These are phyloP conservation scores for Flaveria floridana DNA, from an alignment of 140 eudicot genomes.

Conservation along the genomic window DNA sequence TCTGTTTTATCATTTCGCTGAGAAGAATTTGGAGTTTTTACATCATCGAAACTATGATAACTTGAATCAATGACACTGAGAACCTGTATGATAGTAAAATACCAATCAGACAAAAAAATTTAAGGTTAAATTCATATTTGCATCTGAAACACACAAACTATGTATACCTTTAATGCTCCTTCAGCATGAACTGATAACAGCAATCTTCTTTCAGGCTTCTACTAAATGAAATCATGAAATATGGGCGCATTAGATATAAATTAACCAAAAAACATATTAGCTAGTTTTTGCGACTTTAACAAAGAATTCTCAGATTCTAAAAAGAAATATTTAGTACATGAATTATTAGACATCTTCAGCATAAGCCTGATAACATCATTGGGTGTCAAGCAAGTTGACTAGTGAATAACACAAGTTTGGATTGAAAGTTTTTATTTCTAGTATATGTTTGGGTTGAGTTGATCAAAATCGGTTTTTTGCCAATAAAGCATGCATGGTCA, in stretches of 20 bases:
- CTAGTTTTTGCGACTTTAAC: constrained; percentile 1
- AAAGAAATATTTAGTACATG: not conserved
- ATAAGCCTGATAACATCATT: constrained; percentile 2
- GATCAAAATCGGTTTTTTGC: not conserved
- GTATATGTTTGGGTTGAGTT: not conserved
- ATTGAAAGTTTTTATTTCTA: not conserved
- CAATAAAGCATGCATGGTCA: not conserved
- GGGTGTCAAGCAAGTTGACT: not conserved
- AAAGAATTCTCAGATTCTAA: not conserved
- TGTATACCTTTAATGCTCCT: constrained; percentile 88
- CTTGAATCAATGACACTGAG: constrained; percentile 88
- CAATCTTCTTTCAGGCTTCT: constrained; percentile 91
- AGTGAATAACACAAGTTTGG: not conserved
- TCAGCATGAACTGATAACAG: constrained; percentile 87
- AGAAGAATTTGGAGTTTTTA: constrained; percentile 47
- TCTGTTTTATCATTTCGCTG: constrained; percentile 43
- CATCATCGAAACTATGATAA: constrained; percentile 64
- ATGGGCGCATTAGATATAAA: constrained; percentile 8
- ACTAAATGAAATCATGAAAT: constrained; percentile 30
- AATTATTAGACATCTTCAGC: constrained; percentile 4
- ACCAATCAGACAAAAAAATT: constrained; percentile 17
- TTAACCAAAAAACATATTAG: not conserved
- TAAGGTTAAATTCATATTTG: not conserved
- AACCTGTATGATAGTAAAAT: constrained; percentile 48
- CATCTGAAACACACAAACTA: constrained; percentile 19